phyloP scores from a whole-genome alignment of 192 early-diverging fungal species.

The Podila verticillata region DNA sequence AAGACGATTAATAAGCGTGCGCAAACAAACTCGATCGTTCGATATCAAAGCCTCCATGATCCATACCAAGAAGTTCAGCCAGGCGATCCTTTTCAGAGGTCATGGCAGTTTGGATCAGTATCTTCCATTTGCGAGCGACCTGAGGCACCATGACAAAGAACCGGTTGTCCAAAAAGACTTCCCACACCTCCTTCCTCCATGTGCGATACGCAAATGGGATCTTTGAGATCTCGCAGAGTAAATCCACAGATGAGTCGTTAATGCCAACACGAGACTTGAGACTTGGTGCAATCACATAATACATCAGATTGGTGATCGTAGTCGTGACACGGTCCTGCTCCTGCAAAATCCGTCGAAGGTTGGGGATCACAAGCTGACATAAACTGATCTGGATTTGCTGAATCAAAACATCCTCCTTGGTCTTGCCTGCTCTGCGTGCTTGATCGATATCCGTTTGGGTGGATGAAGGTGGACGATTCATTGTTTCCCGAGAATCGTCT shows the following conservation, averaged over 20 bases:
- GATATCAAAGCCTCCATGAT: background rate
- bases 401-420: constrained; percentile 73
- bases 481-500: constrained; percentile 43
- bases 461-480: constrained; percentile 27
- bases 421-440: constrained; percentile 56
- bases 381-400: constrained; percentile 62
- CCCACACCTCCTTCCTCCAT: constrained; percentile 83
- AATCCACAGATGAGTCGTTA: constrained; percentile 62
- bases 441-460: constrained; percentile 53
- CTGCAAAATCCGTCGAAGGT: constrained; percentile 69
- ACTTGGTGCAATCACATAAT: constrained; percentile 80
- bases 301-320: constrained; percentile 77
- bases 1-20: background rate
- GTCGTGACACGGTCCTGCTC: constrained; percentile 79
- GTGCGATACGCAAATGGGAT: constrained; percentile 69
- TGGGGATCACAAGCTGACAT: constrained; percentile 71
- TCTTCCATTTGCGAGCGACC: constrained; percentile 70
- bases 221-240: constrained; percentile 67
- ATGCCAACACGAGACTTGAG: constrained; percentile 61
- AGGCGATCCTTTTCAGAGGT: constrained; percentile 82
- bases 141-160: constrained; percentile 74
- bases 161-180: constrained; percentile 73
- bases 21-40: background rate
- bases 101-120: constrained; percentile 76
- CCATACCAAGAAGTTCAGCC: constrained; percentile 70